phyloP scores from a whole-genome alignment of 352 stramenopile species.

The Phytophthora lateralis region DNA sequence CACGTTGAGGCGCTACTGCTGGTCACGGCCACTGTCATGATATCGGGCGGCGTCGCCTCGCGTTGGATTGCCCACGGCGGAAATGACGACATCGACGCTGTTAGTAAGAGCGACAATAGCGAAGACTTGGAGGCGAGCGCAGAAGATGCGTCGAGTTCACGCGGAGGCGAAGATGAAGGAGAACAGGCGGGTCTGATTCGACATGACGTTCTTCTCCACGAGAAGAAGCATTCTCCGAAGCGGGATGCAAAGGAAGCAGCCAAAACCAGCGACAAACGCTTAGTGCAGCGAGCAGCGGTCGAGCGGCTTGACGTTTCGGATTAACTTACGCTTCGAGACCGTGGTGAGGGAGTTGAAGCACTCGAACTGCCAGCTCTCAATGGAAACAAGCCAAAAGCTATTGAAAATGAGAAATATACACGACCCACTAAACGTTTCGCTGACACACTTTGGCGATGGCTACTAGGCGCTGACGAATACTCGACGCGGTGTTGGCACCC shows the following conservation, averaged over 20 bases:
- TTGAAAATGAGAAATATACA: neutral
- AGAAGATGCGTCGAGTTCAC: constrained; percentile 11
- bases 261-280: constrained; percentile 18
- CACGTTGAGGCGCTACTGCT: constrained; percentile 81
- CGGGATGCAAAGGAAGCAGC: constrained; percentile 3
- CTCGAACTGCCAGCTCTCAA: neutral
- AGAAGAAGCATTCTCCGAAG: constrained; percentile 29
- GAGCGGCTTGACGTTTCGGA: constrained; percentile 16
- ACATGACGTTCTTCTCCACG: constrained; percentile 33
- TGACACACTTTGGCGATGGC: neutral
- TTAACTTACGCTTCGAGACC: constrained; percentile 1
- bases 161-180: constrained; percentile 23
- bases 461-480: constrained; percentile 4
- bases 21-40: constrained; percentile 79
- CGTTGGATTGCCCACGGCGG: constrained; percentile 42
- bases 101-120: constrained; percentile 26
- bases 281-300: constrained; percentile 16
- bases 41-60: constrained; percentile 59
- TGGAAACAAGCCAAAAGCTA: neutral
- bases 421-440: too few relatives aligned
- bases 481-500: constrained; percentile 8
- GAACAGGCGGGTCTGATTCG: constrained; percentile 33
- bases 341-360: neutral
- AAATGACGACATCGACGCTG: constrained; percentile 36
- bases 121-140: constrained; percentile 17